A percentile compares a stretch with the other conserved stretches of the same genome.
Conservation (phyloP, 371 early-diverging fungal species). For the Apophysomyces elegans region DNA sequence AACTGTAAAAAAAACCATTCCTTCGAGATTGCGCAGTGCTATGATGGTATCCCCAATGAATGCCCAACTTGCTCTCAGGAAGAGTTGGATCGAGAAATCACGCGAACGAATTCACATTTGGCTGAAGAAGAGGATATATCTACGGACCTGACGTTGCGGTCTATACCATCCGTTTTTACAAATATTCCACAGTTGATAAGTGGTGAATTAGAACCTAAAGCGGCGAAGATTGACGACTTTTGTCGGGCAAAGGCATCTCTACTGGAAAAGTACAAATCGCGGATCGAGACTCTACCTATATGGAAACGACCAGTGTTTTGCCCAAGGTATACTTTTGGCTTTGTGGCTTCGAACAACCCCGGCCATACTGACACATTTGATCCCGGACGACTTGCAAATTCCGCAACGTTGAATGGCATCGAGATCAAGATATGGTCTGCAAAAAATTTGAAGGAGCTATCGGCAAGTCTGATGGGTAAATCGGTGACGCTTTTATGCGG, state of each 20-base stretch:
- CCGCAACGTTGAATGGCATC: not conserved
- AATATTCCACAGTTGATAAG: not conserved
- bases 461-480: not conserved
- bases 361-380: not conserved
- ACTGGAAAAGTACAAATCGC: not conserved
- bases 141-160: not conserved
- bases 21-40: not conserved
- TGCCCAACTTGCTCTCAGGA: not conserved
- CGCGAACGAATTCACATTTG: not conserved
- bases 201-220: not conserved
- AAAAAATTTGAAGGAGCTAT: conserved; percentile 1
- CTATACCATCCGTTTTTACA: not conserved
- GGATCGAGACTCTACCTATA: not conserved
- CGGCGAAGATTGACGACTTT: not conserved
- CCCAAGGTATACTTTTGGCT: not conserved
- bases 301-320: not conserved
- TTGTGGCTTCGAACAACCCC: not conserved
- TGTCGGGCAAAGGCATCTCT: not conserved
- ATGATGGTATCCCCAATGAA: not conserved
- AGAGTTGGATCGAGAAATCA: not conserved
- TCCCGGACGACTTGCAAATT: not conserved
- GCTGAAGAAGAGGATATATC: not conserved
- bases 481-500: conserved; percentile 3
- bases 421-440: conserved; percentile 5
- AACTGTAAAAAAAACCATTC: not conserved